Base-by-base conservation (phyloP, 768 basidiomycete species). In the Collybiopsis luxurians region DNA sequence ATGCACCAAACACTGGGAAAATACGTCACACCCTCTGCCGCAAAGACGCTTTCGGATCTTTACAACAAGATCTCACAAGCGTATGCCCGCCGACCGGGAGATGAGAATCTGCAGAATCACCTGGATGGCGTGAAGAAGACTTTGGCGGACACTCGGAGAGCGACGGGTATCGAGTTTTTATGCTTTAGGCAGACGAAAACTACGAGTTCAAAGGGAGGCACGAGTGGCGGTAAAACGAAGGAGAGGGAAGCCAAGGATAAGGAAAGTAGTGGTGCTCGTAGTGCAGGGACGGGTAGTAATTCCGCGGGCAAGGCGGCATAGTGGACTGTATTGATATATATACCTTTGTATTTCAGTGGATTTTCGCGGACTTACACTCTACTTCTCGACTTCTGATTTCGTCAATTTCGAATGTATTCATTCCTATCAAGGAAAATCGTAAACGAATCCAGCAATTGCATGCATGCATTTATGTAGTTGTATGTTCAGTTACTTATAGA, bases 61-160 rank as follows among this genome's bases (percentile, higher is more conserved):
- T 99, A 98, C 75, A 91, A 88, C 68, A 92, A 88, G 64, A 98
- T 99, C 61, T 96, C 95, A 12, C 86, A 93, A 71, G 89, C 93
- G 17, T 98, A 98, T 72, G 81, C 86, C 38, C 86, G 91, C 27
- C 83, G 90, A 31, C 84, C 89, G 4, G 92, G 91, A 36, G 89
- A 92, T 61, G 89, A 90, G 69, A 92, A 92, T 66, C 73, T 98
- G 56, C 93, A 98, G 69, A 75, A 76, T 19, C 89, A 94, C 65
- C 79, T 99, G 52, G 93, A 98, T 64, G 86, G 88, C 10, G 89
- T 99, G 55, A 95, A 95, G 77, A 90, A 87, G 76, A 94, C 89
- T 23, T 73, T 98, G 55, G 85, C 86, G 39, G 94, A 96, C 59
- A 89, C 92, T 24, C 82, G 95, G 43, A 81, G 91, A 53, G 90